A percentile compares a stretch with the other conserved stretches of the same genome.
Conservation (phyloP, 495 filamentous ascomycete species). For the Tuber magnatum region DNA sequence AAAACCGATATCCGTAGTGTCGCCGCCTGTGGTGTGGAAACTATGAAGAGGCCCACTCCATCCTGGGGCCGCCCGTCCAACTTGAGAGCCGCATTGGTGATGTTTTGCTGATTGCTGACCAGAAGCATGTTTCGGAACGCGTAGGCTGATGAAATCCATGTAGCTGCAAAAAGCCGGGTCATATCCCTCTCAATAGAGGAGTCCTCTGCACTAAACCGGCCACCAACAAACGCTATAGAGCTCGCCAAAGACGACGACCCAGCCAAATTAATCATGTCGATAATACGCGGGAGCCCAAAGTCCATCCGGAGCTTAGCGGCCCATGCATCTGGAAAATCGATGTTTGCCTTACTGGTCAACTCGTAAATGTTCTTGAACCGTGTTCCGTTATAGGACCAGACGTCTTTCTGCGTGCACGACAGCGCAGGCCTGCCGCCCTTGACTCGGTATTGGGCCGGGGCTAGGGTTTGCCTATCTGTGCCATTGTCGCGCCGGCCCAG, state of each 20-base stretch:
- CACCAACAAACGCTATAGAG: background rate
- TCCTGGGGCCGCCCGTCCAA: background rate
- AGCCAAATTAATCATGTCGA: background rate
- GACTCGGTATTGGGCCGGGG: background rate
- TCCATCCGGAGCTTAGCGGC: background rate
- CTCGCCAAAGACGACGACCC: background rate
- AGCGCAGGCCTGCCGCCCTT: background rate
- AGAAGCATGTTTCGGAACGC: slow-evolving; percentile 3
- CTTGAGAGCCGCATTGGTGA: background rate
- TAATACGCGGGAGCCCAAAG: background rate
- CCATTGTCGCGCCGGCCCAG: background rate
- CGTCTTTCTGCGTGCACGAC: background rate
- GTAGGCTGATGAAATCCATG: background rate
- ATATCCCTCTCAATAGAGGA: background rate
- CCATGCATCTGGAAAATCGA: background rate
- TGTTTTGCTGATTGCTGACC: background rate
- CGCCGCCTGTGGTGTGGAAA: background rate
- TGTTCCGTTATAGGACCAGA: background rate
- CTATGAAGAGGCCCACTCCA: background rate
- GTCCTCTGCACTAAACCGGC: background rate
- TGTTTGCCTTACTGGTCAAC: background rate
- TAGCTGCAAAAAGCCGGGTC: background rate
- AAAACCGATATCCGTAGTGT: background rate
- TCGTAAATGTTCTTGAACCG: background rate
- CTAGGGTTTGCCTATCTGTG: background rate